A percentile compares a stretch with the other conserved stretches of the same genome.
Conservation (phyloP, 441 rosid species). For the Corymbia citriodora region DNA sequence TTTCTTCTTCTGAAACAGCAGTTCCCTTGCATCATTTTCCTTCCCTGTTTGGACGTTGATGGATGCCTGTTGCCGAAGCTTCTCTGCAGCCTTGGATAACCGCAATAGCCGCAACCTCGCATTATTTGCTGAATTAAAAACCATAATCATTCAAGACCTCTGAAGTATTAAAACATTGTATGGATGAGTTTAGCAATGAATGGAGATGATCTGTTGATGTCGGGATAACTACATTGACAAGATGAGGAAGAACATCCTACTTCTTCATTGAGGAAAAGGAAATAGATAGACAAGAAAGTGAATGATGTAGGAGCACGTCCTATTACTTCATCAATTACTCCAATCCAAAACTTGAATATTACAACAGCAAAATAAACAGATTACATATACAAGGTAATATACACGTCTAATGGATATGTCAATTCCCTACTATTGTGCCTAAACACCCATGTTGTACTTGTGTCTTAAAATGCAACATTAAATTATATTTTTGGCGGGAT, state of each 20-base stretch:
- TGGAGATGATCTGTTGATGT: neutral
- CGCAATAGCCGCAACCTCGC: constrained; percentile 76
- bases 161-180: neutral
- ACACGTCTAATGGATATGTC: neutral
- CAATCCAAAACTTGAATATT: neutral
- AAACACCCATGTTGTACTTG: neutral
- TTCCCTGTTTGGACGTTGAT: constrained; percentile 51
- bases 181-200: neutral
- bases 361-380: neutral
- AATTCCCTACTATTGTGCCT: neutral
- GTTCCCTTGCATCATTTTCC: constrained; percentile 70
- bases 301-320: neutral
- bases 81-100: constrained; percentile 77
- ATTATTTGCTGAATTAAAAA: constrained; percentile 45
- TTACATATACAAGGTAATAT: neutral
- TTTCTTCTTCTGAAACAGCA: constrained; percentile 79
- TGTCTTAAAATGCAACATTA: neutral
- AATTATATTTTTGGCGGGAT: neutral
- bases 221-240: neutral
- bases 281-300: neutral
- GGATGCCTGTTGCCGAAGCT: constrained; percentile 68
- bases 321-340: neutral
- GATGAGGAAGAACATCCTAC: neutral
- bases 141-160: neutral
- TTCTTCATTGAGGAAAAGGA: neutral